Conservation (phyloP, 2,329 filamentous ascomycete species). For the Aspergillus pseudonomiae region DNA sequence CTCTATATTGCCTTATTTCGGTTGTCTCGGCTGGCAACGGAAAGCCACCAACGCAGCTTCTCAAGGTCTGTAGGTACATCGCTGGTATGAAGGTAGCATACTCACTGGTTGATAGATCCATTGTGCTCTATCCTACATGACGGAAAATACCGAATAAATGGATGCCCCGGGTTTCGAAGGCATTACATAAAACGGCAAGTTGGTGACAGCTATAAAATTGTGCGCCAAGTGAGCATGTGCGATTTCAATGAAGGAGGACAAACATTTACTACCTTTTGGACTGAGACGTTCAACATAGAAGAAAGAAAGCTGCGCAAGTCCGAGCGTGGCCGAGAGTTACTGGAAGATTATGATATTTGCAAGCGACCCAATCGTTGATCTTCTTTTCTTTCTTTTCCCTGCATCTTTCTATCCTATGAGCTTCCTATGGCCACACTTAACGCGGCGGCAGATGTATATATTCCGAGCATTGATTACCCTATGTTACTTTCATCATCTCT, state of each 20-base stretch:
- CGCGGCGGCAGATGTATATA: background rate
- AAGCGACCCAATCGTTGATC: background rate
- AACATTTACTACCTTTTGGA: background rate
- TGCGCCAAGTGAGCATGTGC: background rate
- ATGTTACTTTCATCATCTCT: background rate
- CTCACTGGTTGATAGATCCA: background rate
- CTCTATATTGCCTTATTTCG: background rate
- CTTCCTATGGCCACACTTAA: background rate
- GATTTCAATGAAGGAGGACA: background rate
- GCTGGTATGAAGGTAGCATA: background rate
- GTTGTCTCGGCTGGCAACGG: background rate
- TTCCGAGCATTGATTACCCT: background rate
- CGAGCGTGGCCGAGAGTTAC: background rate
- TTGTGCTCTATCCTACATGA: background rate
- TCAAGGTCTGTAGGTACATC: background rate
- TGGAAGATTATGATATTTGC: background rate
- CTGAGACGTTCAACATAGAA: background rate
- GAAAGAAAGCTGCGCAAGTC: background rate
- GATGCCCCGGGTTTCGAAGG: background rate
- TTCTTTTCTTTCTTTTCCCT: background rate
- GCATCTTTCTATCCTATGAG: background rate
- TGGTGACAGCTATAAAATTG: background rate
- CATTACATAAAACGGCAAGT: background rate
- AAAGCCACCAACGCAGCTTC: constrained; percentile 1
- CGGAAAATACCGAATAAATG: background rate